Evolutionary conservation across 768 basidiomycete species (phyloP), one percentile per base, ranked within the genome.

Genomic region (Agrocybe pediades): DNA sequence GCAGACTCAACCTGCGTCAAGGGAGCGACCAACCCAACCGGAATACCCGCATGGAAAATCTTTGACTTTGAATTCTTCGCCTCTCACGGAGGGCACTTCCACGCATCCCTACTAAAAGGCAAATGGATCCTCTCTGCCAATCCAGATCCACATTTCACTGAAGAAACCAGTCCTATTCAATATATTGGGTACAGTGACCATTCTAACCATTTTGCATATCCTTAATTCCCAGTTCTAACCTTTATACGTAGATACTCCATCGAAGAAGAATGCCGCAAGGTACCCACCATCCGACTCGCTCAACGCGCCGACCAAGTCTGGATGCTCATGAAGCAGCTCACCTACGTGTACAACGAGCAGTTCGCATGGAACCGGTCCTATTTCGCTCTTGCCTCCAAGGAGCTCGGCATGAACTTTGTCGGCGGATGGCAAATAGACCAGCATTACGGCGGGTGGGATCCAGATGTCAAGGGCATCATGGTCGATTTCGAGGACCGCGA

Each of bases 31-130:
- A 69, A 73, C 49, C 71, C 71, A 1, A 51, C 46, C 1, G 73
- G 71, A 9, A 71, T 74, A 24, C 71, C 72, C 0, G 66, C 64
- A 9, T 74, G 72, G 72, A 74, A 71, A 52, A 62, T 73, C 3
- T 69, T 74, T 41, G 62, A 69, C 20, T 67, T 70, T 26, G 60
- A 62, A 46, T 73, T 56, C 63, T 67, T 64, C 53, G 42, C 51
- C 16, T 46, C 67, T 1, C 54, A 61, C 8, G 65, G 59, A 16
- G 25, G 21, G 0, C 62, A 63, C 41, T 47, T 39, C 24, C 55
- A 60, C n/a, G 58, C 60, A 2, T 56, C 56, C 2, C 46, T 58
- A 17, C 39, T 67, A 61, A 59, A 61, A 29, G 62, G 65, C 7
- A 64, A 67, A 55, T 72, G 71, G 73, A 67, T 70, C 8, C 51